Conservation (phyloP, 768 basidiomycete genomes). For the Chalciporus piperatus region DNA sequence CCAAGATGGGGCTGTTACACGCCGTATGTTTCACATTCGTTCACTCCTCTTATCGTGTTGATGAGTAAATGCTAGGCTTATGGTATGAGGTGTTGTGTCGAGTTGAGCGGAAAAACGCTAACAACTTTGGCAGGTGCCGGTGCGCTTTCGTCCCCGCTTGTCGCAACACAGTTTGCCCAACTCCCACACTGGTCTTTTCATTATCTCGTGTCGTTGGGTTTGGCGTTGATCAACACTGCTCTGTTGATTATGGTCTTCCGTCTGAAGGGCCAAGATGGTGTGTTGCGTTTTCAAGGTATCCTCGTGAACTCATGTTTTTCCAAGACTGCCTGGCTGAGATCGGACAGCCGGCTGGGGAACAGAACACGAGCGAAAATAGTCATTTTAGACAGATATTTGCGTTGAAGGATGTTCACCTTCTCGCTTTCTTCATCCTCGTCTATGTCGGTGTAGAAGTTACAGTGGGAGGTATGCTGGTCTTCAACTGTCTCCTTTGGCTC, state of each 20-base stretch:
- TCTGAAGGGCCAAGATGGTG: constrained; percentile 70
- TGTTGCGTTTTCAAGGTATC: constrained; percentile 8
- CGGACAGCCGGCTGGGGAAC: constrained; percentile 45
- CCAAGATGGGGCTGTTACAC: constrained; percentile 43
- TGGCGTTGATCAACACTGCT: constrained; percentile 57
- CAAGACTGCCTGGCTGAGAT: constrained; percentile 54
- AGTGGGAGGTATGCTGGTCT: constrained; percentile 32
- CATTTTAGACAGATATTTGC: constrained; percentile 51
- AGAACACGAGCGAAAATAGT: constrained; percentile 32
- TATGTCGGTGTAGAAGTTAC: constrained; percentile 71
- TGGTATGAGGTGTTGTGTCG: constrained; percentile 27
- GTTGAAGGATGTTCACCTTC: constrained; percentile 53
- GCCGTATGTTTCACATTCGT: constrained; percentile 33
- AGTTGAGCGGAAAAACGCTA: constrained; percentile 2
- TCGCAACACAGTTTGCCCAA: constrained; percentile 78
- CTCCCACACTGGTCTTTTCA: constrained; percentile 71
- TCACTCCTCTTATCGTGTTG: background rate
- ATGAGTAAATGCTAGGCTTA: constrained; percentile 18
- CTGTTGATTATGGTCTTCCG: constrained; percentile 59
- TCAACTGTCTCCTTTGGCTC: background rate
- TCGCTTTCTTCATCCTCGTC: constrained; percentile 62
- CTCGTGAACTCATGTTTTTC: background rate
- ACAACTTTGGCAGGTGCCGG: constrained; percentile 49
- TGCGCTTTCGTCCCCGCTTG: constrained; percentile 67
- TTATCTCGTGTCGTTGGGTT: constrained; percentile 64